Percentiles rank a stretch among this genome's conserved stretches.
phyloP scores from a whole-genome alignment of 2,329 filamentous ascomycete genomes.

The Cladosporium velox region DNA sequence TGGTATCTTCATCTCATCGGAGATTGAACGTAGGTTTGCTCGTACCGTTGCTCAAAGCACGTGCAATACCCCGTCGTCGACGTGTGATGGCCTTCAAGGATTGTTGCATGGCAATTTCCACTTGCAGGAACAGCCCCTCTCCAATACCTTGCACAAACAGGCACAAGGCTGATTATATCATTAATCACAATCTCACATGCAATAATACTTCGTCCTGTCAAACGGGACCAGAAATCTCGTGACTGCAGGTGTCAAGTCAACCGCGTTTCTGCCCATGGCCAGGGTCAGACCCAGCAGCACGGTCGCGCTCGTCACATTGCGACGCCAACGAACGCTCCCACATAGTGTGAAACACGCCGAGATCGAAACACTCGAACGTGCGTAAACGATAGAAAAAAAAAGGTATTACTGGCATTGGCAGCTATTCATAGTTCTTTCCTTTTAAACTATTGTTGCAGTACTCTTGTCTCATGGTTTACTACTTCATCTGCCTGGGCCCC shows the following conservation, averaged over 20 bases:
- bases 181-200: not conserved
- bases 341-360: not conserved
- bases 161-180: not conserved
- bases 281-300: not conserved
- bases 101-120: not conserved
- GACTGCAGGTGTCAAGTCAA: slow-evolving; percentile 2
- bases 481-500: slow-evolving; percentile 69
- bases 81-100: not conserved
- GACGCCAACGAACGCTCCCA: not conserved
- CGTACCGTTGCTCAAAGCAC: not conserved
- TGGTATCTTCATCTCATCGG: not conserved
- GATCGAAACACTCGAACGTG: not conserved
- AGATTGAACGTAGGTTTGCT: not conserved
- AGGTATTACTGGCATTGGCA: not conserved
- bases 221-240: not conserved
- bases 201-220: not conserved
- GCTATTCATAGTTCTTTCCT: not conserved
- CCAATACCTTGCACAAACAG: not conserved
- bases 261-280: not conserved
- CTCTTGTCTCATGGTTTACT: not conserved
- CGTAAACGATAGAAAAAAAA: not conserved
- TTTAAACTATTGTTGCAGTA: slow-evolving; percentile 15
- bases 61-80: not conserved
- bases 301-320: not conserved
- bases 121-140: not conserved